These are phyloP conservation scores for Leptodontidium sp. DNA, from an alignment of 2,329 filamentous ascomycete species.

Conservation along the genomic window DNA sequence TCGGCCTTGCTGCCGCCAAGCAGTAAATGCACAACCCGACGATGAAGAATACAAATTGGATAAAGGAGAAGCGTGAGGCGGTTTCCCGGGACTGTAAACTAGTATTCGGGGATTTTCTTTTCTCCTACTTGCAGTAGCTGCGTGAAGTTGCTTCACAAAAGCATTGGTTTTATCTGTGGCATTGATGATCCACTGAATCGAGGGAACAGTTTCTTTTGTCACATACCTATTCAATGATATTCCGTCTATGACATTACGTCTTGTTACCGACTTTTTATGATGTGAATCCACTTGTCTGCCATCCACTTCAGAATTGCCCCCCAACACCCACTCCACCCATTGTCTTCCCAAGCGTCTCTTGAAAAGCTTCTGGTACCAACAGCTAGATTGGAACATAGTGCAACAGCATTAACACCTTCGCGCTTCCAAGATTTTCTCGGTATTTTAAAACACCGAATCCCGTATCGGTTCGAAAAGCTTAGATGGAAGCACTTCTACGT, in stretches of 20 bases:
- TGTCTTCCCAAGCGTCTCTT: too few relatives aligned
- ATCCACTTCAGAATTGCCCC: not conserved
- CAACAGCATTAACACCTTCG: too few relatives aligned
- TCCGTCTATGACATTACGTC: not conserved
- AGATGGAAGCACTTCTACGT: too few relatives aligned
- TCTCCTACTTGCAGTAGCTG: constrained; percentile 16
- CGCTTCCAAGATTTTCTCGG: too few relatives aligned
- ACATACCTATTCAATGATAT: constrained; percentile 26
- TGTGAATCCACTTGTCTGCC: not conserved
- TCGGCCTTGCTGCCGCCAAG: constrained; percentile 88
- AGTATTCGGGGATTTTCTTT: constrained; percentile 28
- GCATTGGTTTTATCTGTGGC: constrained; percentile 19
- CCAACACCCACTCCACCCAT: too few relatives aligned
- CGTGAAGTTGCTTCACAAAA: constrained; percentile 9
- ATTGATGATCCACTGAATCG: constrained; percentile 24
- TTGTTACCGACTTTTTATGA: not conserved
- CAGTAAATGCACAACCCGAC: constrained; percentile 21
- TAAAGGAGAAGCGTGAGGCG: constrained; percentile 24
- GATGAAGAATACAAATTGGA: constrained; percentile 28
- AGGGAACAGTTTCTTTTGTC: constrained; percentile 27
- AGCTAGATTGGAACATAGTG: too few relatives aligned
- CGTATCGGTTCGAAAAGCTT: too few relatives aligned
- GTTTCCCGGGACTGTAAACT: constrained; percentile 41
- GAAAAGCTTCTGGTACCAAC: too few relatives aligned
- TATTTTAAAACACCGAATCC: too few relatives aligned